Evolutionary conservation across 805 yeast genomes (phyloP).

Genomic region (Saturnispora halmiae): DNA sequence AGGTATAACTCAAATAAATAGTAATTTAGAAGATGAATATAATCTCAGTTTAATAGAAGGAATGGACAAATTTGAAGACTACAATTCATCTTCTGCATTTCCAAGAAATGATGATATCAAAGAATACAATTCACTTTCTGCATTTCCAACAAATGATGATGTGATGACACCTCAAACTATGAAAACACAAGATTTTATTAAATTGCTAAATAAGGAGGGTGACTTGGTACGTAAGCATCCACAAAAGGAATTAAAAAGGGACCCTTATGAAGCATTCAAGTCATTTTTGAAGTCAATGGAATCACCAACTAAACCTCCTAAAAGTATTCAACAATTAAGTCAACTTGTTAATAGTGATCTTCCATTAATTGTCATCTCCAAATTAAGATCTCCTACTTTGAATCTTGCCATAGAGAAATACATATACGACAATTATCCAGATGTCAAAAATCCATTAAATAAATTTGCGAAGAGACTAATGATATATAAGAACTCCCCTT

Average conservation of each 20-base stretch:
- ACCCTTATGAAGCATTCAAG: constrained; percentile 1
- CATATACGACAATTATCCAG: constrained; percentile 58
- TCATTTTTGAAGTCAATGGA: background rate
- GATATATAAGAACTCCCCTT: constrained; percentile 68
- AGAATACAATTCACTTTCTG: background rate
- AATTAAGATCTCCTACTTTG: constrained; percentile 53
- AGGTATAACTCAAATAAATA: background rate
- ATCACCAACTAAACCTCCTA: background rate
- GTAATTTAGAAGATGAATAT: constrained; percentile 14
- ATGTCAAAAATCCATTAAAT: constrained; percentile 21
- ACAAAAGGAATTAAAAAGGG: background rate
- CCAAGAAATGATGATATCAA: background rate
- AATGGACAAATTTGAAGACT: constrained; percentile 3
- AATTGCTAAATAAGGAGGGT: constrained; percentile 13
- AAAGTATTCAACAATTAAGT: background rate
- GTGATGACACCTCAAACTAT: constrained; percentile 19
- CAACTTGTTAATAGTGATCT: background rate
- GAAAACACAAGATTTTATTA: constrained; percentile 18
- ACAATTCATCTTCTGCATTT: background rate
- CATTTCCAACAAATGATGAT: background rate
- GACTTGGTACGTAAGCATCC: background rate
- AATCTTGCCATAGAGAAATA: constrained; percentile 80
- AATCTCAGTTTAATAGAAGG: constrained; percentile 15
- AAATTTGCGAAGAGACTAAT: constrained; percentile 44
- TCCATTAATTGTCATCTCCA: constrained; percentile 36